Conservation (phyloP, 768 basidiomycete genomes). For the Hysterangium stoloniferum region DNA sequence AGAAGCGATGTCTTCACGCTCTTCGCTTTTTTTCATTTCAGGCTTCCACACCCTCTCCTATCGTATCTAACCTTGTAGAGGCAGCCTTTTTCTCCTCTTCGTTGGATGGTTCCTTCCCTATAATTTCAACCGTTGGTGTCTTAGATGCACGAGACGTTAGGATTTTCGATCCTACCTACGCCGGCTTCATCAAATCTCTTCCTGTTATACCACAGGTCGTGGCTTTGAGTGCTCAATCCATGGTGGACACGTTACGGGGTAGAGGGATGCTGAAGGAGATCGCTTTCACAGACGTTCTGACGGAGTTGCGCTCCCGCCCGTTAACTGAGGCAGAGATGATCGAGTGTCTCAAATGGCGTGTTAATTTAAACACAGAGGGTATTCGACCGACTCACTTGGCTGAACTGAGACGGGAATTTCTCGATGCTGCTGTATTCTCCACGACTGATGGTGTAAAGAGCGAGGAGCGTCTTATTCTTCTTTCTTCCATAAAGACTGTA, state of each 20-base stretch:
- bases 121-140: constrained; percentile 73
- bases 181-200: constrained; percentile 68
- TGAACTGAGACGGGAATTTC: constrained; percentile 48
- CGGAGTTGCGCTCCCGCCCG: constrained; percentile 64
- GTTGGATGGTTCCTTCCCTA: constrained; percentile 42
- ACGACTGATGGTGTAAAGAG: constrained; percentile 27
- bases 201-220: constrained; percentile 65
- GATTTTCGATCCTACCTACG: constrained; percentile 61
- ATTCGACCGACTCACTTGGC: constrained; percentile 22
- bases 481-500: constrained; percentile 65
- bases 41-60: constrained; percentile 75
- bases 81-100: constrained; percentile 71
- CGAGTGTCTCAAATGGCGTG: constrained; percentile 89
- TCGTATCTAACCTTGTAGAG: constrained; percentile 67
- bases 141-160: constrained; percentile 59
- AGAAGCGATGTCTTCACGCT: constrained; percentile 61
- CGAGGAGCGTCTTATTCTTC: constrained; percentile 52
- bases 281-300: constrained; percentile 74
- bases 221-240: constrained; percentile 43
- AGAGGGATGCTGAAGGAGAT: constrained; percentile 65
- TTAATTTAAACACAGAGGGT: constrained; percentile 31
- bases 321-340: constrained; percentile 65
- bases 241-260: constrained; percentile 53
- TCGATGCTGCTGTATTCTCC: constrained; percentile 62
- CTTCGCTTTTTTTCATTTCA: constrained; percentile 88